Percentiles rank a stretch among this genome's conserved stretches.
phyloP scores from a whole-genome alignment of 2,329 filamentous ascomycete species.

The Furcasterigmium sp. region DNA sequence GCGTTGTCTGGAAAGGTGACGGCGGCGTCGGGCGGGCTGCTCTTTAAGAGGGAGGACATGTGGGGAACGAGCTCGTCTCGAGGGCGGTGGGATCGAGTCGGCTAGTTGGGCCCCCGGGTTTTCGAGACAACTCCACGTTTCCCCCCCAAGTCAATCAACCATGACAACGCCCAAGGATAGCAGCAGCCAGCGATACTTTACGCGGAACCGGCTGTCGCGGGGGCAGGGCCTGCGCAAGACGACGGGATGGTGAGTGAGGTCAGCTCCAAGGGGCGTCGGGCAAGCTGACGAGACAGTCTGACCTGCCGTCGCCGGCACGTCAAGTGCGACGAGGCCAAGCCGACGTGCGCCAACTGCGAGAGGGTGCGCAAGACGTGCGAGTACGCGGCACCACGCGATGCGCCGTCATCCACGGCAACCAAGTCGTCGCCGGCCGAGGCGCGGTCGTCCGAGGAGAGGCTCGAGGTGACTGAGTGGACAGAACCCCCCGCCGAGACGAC shows the following conservation, averaged over 20 bases:
- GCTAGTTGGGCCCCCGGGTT: no score
- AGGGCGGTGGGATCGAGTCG: no score
- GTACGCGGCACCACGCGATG: no score
- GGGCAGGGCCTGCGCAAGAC: constrained; percentile 9
- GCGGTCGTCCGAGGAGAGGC: no score
- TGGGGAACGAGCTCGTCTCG: neutral
- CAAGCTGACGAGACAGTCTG: neutral
- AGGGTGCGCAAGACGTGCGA: neutral
- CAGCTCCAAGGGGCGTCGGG: neutral
- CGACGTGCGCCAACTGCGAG: constrained; percentile 12
- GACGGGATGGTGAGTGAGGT: constrained; percentile 7
- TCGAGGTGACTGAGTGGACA: no score
- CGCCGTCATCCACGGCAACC: no score
- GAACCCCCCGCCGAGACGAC: no score
- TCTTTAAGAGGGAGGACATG: neutral
- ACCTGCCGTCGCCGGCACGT: constrained; percentile 13
- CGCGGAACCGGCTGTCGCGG: constrained; percentile 6
- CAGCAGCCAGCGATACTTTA: constrained; percentile 4
- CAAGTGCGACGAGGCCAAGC: constrained; percentile 19
- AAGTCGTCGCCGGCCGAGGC: no score
- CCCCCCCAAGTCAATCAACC: neutral
- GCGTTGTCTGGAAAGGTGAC: no score
- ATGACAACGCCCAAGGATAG: neutral
- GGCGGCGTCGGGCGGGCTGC: no score
- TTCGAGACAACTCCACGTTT: no score